These are phyloP conservation scores for Pestalotiopsis sp. DNA, from an alignment of 2,329 filamentous ascomycete species.

Conservation along the genomic window DNA sequence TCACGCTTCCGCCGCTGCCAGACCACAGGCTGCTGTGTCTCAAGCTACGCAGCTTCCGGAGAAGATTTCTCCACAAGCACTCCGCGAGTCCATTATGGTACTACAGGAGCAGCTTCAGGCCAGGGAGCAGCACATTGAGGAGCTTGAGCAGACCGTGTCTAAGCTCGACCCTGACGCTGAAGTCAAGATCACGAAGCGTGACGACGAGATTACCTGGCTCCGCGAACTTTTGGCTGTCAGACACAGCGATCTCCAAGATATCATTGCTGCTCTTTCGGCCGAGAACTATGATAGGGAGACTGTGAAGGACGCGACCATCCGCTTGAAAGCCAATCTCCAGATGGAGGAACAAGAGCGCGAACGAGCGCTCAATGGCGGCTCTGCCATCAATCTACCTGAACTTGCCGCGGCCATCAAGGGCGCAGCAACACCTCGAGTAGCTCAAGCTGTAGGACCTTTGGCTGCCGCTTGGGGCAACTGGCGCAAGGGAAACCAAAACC, in stretches of 20 bases:
- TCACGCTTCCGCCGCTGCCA: constrained; percentile 43
- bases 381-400: constrained; percentile 68
- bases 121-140: constrained; percentile 86
- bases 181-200: constrained; percentile 82
- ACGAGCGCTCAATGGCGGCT: constrained; percentile 72
- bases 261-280: constrained; percentile 76
- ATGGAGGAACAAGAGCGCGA: constrained; percentile 98
- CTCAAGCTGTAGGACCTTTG: constrained; percentile 73
- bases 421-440: constrained; percentile 78
- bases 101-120: constrained; percentile 96
- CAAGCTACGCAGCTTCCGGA: constrained; percentile 62
- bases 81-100: constrained; percentile 94
- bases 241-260: constrained; percentile 87
- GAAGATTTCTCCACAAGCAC: constrained; percentile 89
- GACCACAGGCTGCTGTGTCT: constrained; percentile 35
- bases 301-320: constrained; percentile 88
- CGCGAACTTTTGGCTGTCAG: constrained; percentile 90
- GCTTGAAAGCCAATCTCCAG: constrained; percentile 89
- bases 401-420: constrained; percentile 76
- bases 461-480: constrained; percentile 97
- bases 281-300: constrained; percentile 75
- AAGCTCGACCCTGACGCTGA: constrained; percentile 75
- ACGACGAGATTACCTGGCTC: constrained; percentile 93
- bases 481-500: constrained; percentile 68
- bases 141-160: constrained; percentile 71